phyloP scores from a whole-genome alignment of 1,139 yeast genomes.

The Pneumocystis oryctolagi region DNA sequence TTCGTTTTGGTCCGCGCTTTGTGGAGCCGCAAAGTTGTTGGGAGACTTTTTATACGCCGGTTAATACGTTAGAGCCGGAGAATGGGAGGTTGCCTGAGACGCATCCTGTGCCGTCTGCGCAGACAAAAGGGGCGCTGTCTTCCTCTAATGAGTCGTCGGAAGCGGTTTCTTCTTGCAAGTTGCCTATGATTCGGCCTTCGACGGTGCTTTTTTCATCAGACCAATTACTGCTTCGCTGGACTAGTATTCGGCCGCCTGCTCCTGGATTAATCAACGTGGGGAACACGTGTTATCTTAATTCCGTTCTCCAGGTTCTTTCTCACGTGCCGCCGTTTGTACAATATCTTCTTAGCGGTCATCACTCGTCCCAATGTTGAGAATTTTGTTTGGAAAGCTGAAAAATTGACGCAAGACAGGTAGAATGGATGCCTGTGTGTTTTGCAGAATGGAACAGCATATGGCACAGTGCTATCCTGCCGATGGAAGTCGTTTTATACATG shows the following conservation, averaged over 20 bases:
- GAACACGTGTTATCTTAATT: slow-evolving; percentile 91
- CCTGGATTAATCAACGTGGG: slow-evolving; percentile 79
- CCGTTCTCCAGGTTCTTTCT: slow-evolving; percentile 78
- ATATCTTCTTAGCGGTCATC: slow-evolving; percentile 51
- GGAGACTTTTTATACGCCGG: not conserved
- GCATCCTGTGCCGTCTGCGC: too few species aligned
- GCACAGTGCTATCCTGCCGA: slow-evolving; percentile 8
- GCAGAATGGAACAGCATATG: slow-evolving; percentile 11
- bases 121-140: not conserved
- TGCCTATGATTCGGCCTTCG: not conserved
- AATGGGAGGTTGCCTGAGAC: not conserved
- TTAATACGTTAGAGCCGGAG: not conserved
- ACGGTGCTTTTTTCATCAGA: slow-evolving; percentile 19
- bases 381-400: not conserved
- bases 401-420: slow-evolving; percentile 3
- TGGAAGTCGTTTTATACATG: slow-evolving; percentile 6
- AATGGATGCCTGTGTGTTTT: slow-evolving; percentile 11
- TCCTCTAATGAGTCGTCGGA: not conserved
- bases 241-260: slow-evolving; percentile 33
- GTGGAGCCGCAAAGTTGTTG: not conserved
- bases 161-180: not conserved
- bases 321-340: slow-evolving; percentile 87
- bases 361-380: slow-evolving; percentile 6
- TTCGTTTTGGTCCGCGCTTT: not conserved
- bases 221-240: slow-evolving; percentile 41